A percentile compares a stretch with the other conserved stretches of the same genome.
These are phyloP conservation scores for Tulasnella sp. DNA, from an alignment of 768 basidiomycete genomes.

Conservation along the genomic window DNA sequence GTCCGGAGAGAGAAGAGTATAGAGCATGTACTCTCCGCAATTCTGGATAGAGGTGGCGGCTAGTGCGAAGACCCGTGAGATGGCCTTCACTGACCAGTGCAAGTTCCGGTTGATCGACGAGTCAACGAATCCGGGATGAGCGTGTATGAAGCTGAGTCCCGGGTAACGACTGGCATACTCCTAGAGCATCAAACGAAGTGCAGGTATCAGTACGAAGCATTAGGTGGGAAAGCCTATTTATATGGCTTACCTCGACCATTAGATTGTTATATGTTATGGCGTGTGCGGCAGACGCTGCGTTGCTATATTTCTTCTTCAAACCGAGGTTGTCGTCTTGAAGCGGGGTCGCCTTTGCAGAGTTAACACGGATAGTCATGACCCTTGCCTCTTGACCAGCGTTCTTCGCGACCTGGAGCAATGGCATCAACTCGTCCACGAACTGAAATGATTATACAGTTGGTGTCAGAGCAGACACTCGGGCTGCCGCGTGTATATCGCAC, in stretches of 20 bases:
- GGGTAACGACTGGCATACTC: conserved; percentile 35
- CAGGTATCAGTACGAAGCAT: background rate
- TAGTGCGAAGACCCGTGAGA: background rate
- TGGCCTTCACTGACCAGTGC: background rate
- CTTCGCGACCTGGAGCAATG: conserved; percentile 13
- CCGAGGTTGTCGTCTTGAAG: conserved; percentile 13
- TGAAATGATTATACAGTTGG: background rate
- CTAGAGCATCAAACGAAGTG: conserved; percentile 2
- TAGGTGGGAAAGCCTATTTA: background rate
- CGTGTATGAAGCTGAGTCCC: conserved; percentile 36
- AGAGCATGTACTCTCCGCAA: conserved; percentile 8
- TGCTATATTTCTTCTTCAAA: conserved; percentile 13
- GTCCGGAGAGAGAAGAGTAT: background rate
- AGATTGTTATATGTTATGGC: background rate
- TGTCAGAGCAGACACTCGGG: background rate
- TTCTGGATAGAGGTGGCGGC: background rate
- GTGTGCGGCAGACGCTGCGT: background rate
- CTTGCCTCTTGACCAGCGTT: conserved; percentile 15
- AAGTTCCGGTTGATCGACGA: conserved; percentile 27
- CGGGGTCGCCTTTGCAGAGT: background rate
- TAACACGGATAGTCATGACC: conserved; percentile 13
- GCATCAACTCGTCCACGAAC: conserved; percentile 17
- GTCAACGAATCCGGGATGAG: conserved; percentile 34
- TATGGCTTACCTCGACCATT: background rate
- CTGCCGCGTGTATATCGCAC: background rate